These are phyloP conservation scores for Phytophthora hibernalis DNA, from an alignment of 352 stramenopile species.

Conservation along the genomic window DNA sequence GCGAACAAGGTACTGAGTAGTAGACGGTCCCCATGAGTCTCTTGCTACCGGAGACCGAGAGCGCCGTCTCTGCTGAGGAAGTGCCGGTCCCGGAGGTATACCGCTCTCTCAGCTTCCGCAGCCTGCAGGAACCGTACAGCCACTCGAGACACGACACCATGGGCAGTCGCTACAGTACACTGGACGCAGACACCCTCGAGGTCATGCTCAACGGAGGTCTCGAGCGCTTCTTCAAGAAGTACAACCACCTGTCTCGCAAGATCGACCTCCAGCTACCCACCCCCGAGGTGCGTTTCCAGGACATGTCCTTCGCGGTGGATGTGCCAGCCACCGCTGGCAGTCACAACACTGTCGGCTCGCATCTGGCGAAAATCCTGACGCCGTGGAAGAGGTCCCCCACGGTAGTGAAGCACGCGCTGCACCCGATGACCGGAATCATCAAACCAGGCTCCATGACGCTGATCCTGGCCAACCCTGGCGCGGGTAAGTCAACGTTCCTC, in stretches of 20 bases:
- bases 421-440: conserved; percentile 91
- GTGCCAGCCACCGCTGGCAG: conserved; percentile 49
- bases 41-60: conserved; percentile 86
- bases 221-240: conserved; percentile 79
- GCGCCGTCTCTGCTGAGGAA: conserved; percentile 55
- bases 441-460: conserved; percentile 58
- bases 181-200: conserved; percentile 61
- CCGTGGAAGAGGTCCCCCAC: conserved; percentile 59
- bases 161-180: conserved; percentile 57
- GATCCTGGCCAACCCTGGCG: conserved; percentile 74
- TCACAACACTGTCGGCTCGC: conserved; percentile 63
- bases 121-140: conserved; percentile 69
- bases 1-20: too few relatives aligned
- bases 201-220: conserved; percentile 66
- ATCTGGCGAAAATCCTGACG: conserved; percentile 54
- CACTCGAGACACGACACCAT: conserved; percentile 48
- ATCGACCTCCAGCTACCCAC: conserved; percentile 65
- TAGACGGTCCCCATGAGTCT: conserved; percentile 51
- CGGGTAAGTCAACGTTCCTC: conserved; percentile 82
- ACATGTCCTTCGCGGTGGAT: conserved; percentile 63
- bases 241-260: conserved; percentile 64
- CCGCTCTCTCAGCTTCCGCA: conserved; percentile 68
- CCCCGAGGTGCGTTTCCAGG: conserved; percentile 72
- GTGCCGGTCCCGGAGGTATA: conserved; percentile 61
- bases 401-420: conserved; percentile 58